Evolutionary conservation across 2,329 filamentous ascomycete genomes (phyloP), one percentile per base, ranked within the genome.

Genomic region (Fusarium sp.): DNA sequence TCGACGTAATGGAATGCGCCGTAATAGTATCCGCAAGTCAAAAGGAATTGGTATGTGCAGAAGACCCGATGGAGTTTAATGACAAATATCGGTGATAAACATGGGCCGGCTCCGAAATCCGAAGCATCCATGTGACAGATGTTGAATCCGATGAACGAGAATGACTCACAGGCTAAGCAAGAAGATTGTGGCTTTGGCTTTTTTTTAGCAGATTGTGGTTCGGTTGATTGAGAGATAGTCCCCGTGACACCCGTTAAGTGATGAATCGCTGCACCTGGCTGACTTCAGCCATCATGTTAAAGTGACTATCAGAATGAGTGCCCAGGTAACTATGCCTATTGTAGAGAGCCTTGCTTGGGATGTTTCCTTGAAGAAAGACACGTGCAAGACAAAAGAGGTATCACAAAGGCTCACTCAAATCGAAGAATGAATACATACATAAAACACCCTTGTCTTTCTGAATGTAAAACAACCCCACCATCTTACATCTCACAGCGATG

Each of bases 51-150:
- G 48, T 30, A 23, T 23, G 23, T 30, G 42, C 23, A 37, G n/a
- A 41, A 46, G 30, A 26, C 26, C 23, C 23, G 64, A 60, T 62
- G 48, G 44, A 58, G 48, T 65, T 46, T 32, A 55, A 64, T 76
- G 73, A 75, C 74, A 76, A 76, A 76, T 75, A 44, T 48, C 64
- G 70, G 68, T 45, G 56, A 65, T 73, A 67, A 66, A 61, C 40
- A 48, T 64, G 52, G 48, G 61, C 61, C 69, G 52, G 61, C 42
- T 71, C 71, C 73, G 71, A 76, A 73, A 42, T 72, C 70, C 70
- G 70, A 64, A 60, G 46, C 56, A 26, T 41, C 49, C 62, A 45
- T 48, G 20, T n/a, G 33, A 57, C n/a, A 55, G 42, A 41, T 37
- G 60, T 44, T 45, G 61, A 57, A 60, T 60, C 35, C 26, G 42